Base-by-base conservation (phyloP, 345 rosid genomes). In the Pugionium cornutum region DNA sequence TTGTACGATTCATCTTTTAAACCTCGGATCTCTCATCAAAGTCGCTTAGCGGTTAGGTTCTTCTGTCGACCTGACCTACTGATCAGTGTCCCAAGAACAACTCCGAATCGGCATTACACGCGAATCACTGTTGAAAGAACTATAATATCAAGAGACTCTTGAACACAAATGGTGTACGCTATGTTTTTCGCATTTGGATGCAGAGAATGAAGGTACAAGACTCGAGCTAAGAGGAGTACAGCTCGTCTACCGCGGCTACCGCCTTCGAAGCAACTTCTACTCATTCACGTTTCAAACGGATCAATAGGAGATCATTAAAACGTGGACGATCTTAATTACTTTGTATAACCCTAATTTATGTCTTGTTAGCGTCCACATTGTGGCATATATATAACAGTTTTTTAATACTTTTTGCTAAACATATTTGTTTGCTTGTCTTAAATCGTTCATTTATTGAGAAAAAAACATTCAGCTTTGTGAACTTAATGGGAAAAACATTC, bases 101-200 rank as follows among this genome's bases (percentile, higher is more conserved):
- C 91, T 27, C 83, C 96, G 55, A 88, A 86, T 81, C 87, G 95
- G 34, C 96, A 90, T 82, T 90, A 88, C 86, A 84, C 92, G 5
- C 95, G 97, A 62, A 77, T 90, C 69, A 86, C 96, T 0, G 86
- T 94, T n/a, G n/a, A n/a, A n/a, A n/a, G n/a, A n/a, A n/a, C n/a
- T n/a, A n/a, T n/a, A n/a, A n/a, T n/a, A n/a, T n/a, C n/a, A n/a
- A n/a, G n/a, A n/a, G n/a, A n/a, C n/a, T n/a, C n/a, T n/a, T n/a
- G n/a, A n/a, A n/a, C n/a, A n/a, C n/a, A n/a, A n/a, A n/a, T n/a
- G n/a, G n/a, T n/a, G n/a, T n/a, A n/a, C n/a, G n/a, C n/a, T n/a
- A n/a, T 5, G 27, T 18, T 45, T 18, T 6, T 45, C 27, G 49
- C 49, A 18, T 0, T 5, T 18, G 0, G 7, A 44, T 44, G 32